These are phyloP conservation scores for Lactifluus subvellereus DNA, from an alignment of 768 basidiomycete species.

Conservation along the genomic window DNA sequence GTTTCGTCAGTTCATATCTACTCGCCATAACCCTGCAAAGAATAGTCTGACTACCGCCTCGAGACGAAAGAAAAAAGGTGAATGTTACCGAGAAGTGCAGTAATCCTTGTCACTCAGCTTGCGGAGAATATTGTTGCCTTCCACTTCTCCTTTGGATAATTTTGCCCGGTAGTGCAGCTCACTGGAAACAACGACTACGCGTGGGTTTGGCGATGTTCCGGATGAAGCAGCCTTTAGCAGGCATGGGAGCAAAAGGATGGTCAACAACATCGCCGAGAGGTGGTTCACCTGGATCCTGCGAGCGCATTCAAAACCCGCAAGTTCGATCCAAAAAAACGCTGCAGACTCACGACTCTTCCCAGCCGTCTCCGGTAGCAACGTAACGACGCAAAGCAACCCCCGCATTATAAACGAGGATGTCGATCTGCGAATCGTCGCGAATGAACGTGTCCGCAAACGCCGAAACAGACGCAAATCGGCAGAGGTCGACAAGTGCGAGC, in stretches of 20 bases:
- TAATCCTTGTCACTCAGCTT: constrained; percentile 11
- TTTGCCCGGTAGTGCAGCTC: constrained; percentile 13
- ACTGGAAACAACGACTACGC: constrained; percentile 19
- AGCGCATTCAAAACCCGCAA: neutral
- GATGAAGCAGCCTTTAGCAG: constrained; percentile 15
- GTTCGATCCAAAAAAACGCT: neutral
- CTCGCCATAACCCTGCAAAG: constrained; percentile 8
- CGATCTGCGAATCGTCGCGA: constrained; percentile 26
- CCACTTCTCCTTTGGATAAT: constrained; percentile 2
- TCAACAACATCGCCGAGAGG: constrained; percentile 13
- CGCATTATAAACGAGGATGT: constrained; percentile 31
- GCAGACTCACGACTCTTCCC: constrained; percentile 28
- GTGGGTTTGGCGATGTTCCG: constrained; percentile 13
- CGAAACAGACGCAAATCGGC: constrained; percentile 27
- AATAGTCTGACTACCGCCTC: neutral
- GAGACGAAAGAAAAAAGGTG: neutral
- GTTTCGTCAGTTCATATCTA: constrained; percentile 17
- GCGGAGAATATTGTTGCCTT: constrained; percentile 4
- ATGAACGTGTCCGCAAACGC: constrained; percentile 27
- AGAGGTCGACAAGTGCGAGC: constrained; percentile 27
- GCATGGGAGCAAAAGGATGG: constrained; percentile 15
- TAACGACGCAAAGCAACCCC: constrained; percentile 25
- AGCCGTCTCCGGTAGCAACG: constrained; percentile 29
- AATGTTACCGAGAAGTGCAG: constrained; percentile 11
- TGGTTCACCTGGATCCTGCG: constrained; percentile 44